Evolutionary conservation across 202 grass and related monocot genomes (phyloP).

Genomic region (Carex arenaria): DNA sequence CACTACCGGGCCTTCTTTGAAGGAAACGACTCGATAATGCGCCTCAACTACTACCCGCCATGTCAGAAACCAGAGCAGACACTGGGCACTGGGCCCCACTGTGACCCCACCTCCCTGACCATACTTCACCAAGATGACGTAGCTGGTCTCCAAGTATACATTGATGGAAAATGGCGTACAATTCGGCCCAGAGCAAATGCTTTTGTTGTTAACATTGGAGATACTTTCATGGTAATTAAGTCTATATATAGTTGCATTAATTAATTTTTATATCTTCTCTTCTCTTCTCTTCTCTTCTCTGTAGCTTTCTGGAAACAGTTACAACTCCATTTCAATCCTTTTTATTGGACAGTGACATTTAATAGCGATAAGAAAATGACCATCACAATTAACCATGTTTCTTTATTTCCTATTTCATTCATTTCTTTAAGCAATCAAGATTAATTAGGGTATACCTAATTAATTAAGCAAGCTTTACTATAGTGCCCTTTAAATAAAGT

Average conservation of each 20-base stretch:
- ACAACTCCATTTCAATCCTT: conserved; percentile 14
- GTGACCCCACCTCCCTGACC: conserved; percentile 94
- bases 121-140: conserved; percentile 99
- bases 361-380: neutral
- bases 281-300: no score
- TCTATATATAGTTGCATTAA: no score
- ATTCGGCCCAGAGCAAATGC: conserved; percentile 42
- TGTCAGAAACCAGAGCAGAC: conserved; percentile 74
- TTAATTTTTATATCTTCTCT: no score
- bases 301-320: neutral
- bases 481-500: conserved; percentile 17
- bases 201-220: conserved; percentile 92
- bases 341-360: conserved; percentile 7
- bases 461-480: neutral
- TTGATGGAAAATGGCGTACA: conserved; percentile 45
- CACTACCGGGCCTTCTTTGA: conserved; percentile 72
- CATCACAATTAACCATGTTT: no score
- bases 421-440: conserved; percentile 11
- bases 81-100: conserved; percentile 87
- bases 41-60: conserved; percentile 94
- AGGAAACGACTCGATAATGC: conserved; percentile 82
- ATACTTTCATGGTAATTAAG: conserved; percentile 76
- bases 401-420: neutral
- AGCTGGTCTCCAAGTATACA: conserved; percentile 70
- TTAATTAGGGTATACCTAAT: conserved; percentile 5